Percentiles rank a stretch among this genome's conserved stretches.
These are phyloP conservation scores for Mucor plumbeus DNA, from an alignment of 371 early-diverging fungal genomes.

Conservation along the genomic window DNA sequence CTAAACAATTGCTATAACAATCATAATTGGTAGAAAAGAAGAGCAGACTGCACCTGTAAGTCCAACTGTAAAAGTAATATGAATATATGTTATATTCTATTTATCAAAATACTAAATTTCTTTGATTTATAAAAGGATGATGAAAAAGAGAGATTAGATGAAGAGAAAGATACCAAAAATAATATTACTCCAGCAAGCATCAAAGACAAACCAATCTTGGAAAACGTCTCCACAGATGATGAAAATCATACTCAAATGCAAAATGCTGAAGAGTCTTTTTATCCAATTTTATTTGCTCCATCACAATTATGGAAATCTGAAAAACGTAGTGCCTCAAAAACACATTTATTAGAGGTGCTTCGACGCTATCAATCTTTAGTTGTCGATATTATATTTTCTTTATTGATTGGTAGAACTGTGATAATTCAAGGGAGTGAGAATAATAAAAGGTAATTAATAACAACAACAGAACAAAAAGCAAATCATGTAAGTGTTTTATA, in stretches of 20 bases:
- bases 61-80: neutral
- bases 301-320: constrained; percentile 25
- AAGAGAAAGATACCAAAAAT: neutral
- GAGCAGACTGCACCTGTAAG: neutral
- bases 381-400: constrained; percentile 43
- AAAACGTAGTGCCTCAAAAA: neutral
- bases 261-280: constrained; percentile 10
- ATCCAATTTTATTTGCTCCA: constrained; percentile 17
- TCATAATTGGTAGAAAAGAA: neutral
- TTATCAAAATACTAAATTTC: neutral
- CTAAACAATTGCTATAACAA: neutral
- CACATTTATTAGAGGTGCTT: constrained; percentile 14
- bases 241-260: neutral
- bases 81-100: no score
- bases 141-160: neutral
- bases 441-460: constrained; percentile 16
- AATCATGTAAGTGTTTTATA: no score
- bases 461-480: neutral
- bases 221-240: neutral
- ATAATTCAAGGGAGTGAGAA: constrained; percentile 38
- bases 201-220: neutral
- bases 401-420: constrained; percentile 49
- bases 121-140: neutral
- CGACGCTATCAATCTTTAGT: constrained; percentile 26
- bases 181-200: neutral